Base-by-base conservation (phyloP, 306 rosid genomes). In the Vigna nakashimae region DNA sequence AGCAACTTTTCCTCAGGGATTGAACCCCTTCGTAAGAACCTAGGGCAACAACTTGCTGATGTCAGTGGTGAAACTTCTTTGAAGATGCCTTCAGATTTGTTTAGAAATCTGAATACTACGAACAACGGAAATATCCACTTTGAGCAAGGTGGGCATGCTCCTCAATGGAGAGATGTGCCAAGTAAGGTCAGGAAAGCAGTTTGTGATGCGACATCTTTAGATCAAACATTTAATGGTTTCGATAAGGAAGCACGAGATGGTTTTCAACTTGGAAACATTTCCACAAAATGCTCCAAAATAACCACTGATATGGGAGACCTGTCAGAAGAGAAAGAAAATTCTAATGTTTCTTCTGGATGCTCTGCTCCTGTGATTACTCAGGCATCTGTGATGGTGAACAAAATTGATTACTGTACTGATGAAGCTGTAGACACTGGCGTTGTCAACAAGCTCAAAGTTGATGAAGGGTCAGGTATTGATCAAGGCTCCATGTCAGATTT, bases 141-240 rank as follows among this genome's bases (percentile, higher is more conserved):
- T 32, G 83, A 82, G 79, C 69, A 59, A 68, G 82, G 70, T 67
- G 80, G 75, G 69, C 77, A 73, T 73, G 32, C 84, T 30, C 87
- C 87, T 70, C 88, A 84, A 63, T 88, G 92, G 96, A 83, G 81
- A 85, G 96, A 87, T 60, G 92, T 90, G 60, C 96, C 92, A 2
- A 75, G 79, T 71, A 88, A 85, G 89, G 75, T 71, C 63, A 24
- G 76, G 57, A 87, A 85, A 78, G 85, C 73, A 73, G 80, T 69
- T 67, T 76, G 78, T 82, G 84, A 83, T 43, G 87, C 64, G 43
- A 22, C 26, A 30, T 70, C 73, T 58, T 73, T 71, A 45, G 88
- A 78, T 71, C 82, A 49, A 53, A 69, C 74, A 50, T 81, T 80
- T 75, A 62, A 73, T 59, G 49, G 69, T 60, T 70, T 85, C 59